Evolutionary conservation across 192 early-diverging fungal species (phyloP), one percentile per base, ranked within the genome.

Genomic region (Backusella morwellensis): DNA sequence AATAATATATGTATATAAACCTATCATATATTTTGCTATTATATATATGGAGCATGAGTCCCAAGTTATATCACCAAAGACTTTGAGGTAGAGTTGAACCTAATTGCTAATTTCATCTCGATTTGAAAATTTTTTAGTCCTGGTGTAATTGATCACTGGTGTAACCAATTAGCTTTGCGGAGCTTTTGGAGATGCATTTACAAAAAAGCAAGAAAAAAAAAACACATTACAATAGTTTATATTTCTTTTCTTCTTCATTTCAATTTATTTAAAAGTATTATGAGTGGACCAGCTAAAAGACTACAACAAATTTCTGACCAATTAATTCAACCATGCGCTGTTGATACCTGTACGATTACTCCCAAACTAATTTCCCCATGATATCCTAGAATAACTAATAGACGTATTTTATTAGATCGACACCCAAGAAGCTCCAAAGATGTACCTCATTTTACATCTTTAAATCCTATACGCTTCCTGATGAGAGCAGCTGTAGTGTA

Each of bases 401-500:
- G 32, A 32, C 2, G 32, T 2, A 32, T 32, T 2, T 2, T 32
- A 32, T 32, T 32, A 78, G 77, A 73, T 15, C 41, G 70, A 23
- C 32, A 67, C 17, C 56, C 72, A 21, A 56, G 77, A 54, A 52
- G 15, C 15, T 34, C 77, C n/a, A 21, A 78, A 12, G 36, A 74
- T 12, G 21, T n/a, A 32, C 42, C 72, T 1, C 44, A 78, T 35
- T 12, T 54, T 1, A 85, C 83, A 19, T 80, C 84, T 54, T 76
- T 91, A 2, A 85, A 87, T 69, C 90, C 90, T 1, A 68, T 91
- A 15, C 81, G 84, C 14, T 89, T 91, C 40, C 78, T 91, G 23
- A 76, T 85, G 36, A 80, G 90, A 29, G 78, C 82, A 19, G 86
- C 83, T 8, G 77, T 78, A 26, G 75, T 90, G 17, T 89, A 88